Evolutionary conservation across 2,329 filamentous ascomycete species (phyloP), one percentile per base, ranked within the genome.

Genomic region (Trichocomaceae sp.): DNA sequence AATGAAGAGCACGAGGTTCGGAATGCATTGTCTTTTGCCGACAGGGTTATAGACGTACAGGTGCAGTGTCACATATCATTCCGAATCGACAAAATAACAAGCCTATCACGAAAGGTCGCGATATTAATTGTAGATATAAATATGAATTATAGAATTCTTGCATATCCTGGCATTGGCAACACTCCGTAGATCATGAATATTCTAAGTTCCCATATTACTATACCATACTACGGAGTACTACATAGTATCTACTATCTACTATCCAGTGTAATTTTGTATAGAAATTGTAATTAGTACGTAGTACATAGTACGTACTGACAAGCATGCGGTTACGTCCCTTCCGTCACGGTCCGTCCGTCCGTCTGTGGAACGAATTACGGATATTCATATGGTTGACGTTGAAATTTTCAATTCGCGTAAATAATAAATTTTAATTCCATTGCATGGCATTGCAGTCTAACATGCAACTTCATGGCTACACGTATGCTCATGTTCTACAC

Each of bases 291-390:
- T 41, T 19, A 44, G 22, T 52, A n/a, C n/a, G n/a, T n/a, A n/a
- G n/a, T n/a, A n/a, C n/a, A n/a, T n/a, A n/a, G n/a, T n/a, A n/a
- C n/a, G n/a, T n/a, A n/a, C n/a, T n/a, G n/a, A n/a, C n/a, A 46
- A 46, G 41, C 50, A 52, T 52, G 41, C 41, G 50, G 50, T 52
- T 52, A 20, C 45, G 39, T 15, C 37, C 50, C 15, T 37, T 5
- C 41, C 39, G 19, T 22, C 39, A 22, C 35, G 15, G 17, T 39
- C 19, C 39, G 42, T 39, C 39, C 48, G 37, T 20, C 22, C 41
- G 13, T 13, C 6, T 33, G 29, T 26, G 23, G 23, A 26, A 29
- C 26, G 26, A 10, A 29, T 29, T 2, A 29, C 26, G 26, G 26
- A 29, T 29, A 29, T 29, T 10, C 19, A n/a, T 9, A 42, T 19